Evolutionary conservation across 352 stramenopile genomes (phyloP).

Genomic region (Globisporangium abappressorium): DNA sequence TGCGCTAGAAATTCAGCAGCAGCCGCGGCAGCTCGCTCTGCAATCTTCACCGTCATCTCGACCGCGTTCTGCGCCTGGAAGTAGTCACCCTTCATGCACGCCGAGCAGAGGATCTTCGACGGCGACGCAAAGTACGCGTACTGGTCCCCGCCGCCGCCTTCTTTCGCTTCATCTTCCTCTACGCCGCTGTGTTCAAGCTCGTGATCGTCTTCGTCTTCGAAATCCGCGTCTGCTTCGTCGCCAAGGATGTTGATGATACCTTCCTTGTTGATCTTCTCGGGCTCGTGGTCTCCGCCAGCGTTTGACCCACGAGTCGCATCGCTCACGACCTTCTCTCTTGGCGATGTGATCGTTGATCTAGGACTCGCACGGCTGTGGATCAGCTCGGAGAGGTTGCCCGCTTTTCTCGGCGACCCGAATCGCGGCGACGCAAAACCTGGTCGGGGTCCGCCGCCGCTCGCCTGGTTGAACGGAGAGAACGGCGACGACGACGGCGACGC

Average conservation of each 20-base stretch:
- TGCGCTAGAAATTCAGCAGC: background rate
- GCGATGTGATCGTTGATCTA: background rate
- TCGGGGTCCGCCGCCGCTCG: constrained; percentile 6
- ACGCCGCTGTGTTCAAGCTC: constrained; percentile 29
- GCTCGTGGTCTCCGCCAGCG: background rate
- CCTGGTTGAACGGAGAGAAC: constrained; percentile 29
- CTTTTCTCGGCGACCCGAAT: constrained; percentile 3
- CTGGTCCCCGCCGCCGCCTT: constrained; percentile 9
- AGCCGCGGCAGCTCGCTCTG: constrained; percentile 14
- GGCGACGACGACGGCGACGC: constrained; percentile 24
- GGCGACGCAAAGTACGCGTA: constrained; percentile 60
- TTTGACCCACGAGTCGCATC: background rate
- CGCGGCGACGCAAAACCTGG: constrained; percentile 8
- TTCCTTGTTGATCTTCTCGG: background rate
- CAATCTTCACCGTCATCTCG: constrained; percentile 49
- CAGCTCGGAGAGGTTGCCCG: constrained; percentile 6
- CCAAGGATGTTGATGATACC: background rate
- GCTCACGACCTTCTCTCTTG: background rate
- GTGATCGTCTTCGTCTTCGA: constrained; percentile 7
- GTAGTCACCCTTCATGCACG: constrained; percentile 76
- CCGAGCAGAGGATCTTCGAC: constrained; percentile 59
- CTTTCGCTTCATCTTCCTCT: constrained; percentile 30
- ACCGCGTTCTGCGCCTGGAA: constrained; percentile 65
- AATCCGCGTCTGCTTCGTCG: constrained; percentile 1
- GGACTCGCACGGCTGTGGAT: constrained; percentile 10